Percentiles rank a stretch among this genome's conserved stretches.
Conservation (phyloP, 495 filamentous ascomycete genomes). For the Chaetomidium leptoderma region DNA sequence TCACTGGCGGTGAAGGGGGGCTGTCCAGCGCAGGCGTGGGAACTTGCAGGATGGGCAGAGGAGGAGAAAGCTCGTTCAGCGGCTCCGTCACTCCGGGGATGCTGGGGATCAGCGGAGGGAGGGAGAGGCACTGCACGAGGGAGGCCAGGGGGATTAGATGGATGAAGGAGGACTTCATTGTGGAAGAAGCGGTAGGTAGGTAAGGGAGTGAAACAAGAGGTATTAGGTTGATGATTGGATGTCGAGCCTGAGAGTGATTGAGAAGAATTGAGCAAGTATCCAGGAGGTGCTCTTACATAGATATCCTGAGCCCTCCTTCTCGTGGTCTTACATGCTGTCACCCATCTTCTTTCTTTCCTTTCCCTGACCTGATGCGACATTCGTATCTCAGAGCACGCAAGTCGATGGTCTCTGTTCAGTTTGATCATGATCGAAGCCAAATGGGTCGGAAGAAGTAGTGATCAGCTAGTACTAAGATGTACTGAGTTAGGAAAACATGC, state of each 20-base stretch:
- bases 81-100: conserved; percentile 54
- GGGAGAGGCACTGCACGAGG: neutral
- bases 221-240: neutral
- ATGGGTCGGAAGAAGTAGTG: neutral
- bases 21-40: conserved; percentile 54
- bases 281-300: neutral
- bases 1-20: conserved; percentile 51
- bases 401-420: neutral
- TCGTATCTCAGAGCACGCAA: conserved; percentile 7
- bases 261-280: neutral
- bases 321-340: no score
- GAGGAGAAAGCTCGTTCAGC: conserved; percentile 46
- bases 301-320: neutral
- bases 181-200: neutral
- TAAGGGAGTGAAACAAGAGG: no score
- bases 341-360: neutral
- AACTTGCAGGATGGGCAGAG: conserved; percentile 55
- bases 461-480: neutral
- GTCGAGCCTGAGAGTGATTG: neutral
- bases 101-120: conserved; percentile 48
- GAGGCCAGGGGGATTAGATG: neutral
- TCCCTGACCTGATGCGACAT: neutral
- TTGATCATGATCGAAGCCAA: neutral
- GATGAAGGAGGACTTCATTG: neutral
- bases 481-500: neutral